Evolutionary conservation across 306 rosid genomes (phyloP).

Genomic region (Vigna hirtella): DNA sequence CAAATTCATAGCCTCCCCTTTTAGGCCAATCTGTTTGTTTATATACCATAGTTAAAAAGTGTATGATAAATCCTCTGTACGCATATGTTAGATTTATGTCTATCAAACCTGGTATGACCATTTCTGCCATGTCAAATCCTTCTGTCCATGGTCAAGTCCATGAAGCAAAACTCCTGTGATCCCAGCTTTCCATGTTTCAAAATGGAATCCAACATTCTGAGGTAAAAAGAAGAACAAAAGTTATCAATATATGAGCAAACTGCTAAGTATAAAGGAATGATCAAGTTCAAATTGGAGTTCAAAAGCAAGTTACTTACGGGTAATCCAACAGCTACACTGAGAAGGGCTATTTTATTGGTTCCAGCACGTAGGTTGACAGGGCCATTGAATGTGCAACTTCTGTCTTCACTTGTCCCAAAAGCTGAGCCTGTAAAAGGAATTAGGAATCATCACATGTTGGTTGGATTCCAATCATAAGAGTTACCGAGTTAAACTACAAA

Average conservation of each 20-base stretch:
- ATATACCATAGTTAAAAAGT: conserved; percentile 12
- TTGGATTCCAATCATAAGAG: conserved; percentile 1
- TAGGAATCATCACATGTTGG: conserved; percentile 30
- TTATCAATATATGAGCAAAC: conserved; percentile 12
- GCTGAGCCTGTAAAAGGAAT: conserved; percentile 72
- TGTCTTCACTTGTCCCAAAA: conserved; percentile 73
- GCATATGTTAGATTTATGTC: not conserved
- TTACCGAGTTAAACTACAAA: conserved; percentile 43
- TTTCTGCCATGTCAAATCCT: conserved; percentile 71
- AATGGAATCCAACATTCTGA: conserved; percentile 83
- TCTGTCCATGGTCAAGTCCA: conserved; percentile 78
- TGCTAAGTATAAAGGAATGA: conserved; percentile 1
- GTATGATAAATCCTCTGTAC: not conserved
- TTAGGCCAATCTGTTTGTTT: conserved; percentile 77
- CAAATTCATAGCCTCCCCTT: conserved; percentile 83
- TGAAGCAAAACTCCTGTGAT: conserved; percentile 71
- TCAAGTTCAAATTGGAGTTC: conserved; percentile 30
- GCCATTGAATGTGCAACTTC: conserved; percentile 73
- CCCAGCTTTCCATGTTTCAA: conserved; percentile 84
- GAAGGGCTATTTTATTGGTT: conserved; percentile 81
- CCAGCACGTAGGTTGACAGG: conserved; percentile 75
- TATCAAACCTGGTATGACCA: conserved; percentile 88
- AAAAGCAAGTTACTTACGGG: conserved; percentile 63
- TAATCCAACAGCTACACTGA: conserved; percentile 91
- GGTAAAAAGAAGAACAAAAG: conserved; percentile 2